Percentiles rank a stretch among this genome's conserved stretches.
phyloP scores from a whole-genome alignment of 2,329 filamentous ascomycete genomes.

The Fusarium praegraminearum region DNA sequence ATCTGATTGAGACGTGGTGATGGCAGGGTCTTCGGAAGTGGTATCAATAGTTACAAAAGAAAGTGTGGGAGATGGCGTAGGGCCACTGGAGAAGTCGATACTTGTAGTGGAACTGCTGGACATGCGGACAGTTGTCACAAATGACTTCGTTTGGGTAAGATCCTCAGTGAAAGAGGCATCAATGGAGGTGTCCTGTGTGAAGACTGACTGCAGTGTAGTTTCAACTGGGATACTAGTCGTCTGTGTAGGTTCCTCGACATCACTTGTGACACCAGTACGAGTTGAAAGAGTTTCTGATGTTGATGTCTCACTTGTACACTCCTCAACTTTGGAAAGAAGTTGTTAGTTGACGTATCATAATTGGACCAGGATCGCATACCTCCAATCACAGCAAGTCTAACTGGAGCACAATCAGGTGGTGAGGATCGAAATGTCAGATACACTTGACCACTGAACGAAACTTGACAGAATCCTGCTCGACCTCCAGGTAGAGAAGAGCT shows the following conservation, averaged over 20 bases:
- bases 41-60: not conserved
- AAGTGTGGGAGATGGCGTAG: not conserved
- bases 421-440: not conserved
- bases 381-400: not conserved
- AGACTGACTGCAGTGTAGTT: not conserved
- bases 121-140: not conserved
- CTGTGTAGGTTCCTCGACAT: not conserved
- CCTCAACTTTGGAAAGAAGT: not conserved
- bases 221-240: not conserved
- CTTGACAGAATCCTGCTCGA: conserved; percentile 1
- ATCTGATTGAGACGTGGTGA: not conserved
- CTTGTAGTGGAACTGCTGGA: not conserved
- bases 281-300: not conserved
- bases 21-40: not conserved
- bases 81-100: not conserved
- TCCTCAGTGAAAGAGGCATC: not conserved
- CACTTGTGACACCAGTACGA: not conserved
- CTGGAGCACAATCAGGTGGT: not conserved
- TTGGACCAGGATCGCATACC: not conserved
- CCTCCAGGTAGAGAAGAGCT: not conserved
- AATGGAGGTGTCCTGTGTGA: not conserved
- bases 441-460: not conserved
- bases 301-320: not conserved
- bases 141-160: not conserved
- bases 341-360: not conserved